These are phyloP conservation scores for Naematelia encephala DNA, from an alignment of 768 basidiomycete genomes.

Conservation along the genomic window DNA sequence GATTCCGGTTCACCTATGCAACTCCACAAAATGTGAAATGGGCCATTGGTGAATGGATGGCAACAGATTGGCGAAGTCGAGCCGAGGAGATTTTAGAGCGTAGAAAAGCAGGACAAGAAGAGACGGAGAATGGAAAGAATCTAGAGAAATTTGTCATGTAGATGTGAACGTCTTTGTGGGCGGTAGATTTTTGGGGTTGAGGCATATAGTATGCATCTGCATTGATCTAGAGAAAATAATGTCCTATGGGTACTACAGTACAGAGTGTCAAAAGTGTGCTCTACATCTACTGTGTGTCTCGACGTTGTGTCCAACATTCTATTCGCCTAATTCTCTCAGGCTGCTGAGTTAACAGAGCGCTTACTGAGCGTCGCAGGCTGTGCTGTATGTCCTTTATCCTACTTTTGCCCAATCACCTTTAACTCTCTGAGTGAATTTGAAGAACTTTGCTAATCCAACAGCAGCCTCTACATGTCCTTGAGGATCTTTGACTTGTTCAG, in stretches of 20 bases:
- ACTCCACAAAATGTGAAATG: not conserved
- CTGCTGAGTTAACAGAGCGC: too few species aligned
- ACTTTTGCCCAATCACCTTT: slow-evolving; percentile 16
- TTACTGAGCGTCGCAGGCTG: not conserved
- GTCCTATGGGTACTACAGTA: not conserved
- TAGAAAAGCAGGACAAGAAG: not conserved
- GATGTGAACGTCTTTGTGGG: too few species aligned
- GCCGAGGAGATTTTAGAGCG: not conserved
- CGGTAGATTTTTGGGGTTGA: not conserved
- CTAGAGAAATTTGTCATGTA: not conserved
- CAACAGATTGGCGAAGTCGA: not conserved
- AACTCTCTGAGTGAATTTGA: slow-evolving; percentile 30
- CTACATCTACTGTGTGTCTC: not conserved
- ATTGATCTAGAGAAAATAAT: not conserved
- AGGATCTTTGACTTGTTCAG: slow-evolving; percentile 28
- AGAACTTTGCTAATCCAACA: slow-evolving; percentile 34
- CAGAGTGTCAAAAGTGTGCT: not conserved
- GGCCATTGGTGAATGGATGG: not conserved
- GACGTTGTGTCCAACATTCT: too few species aligned
- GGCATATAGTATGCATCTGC: not conserved
- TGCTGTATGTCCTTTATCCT: not conserved
- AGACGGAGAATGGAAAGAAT: not conserved
- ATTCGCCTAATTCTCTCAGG: too few species aligned
- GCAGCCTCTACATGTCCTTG: slow-evolving; percentile 31
- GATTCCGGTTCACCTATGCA: not conserved